These are phyloP conservation scores for Phytophthora citricola DNA, from an alignment of 352 stramenopile species.

Conservation along the genomic window DNA sequence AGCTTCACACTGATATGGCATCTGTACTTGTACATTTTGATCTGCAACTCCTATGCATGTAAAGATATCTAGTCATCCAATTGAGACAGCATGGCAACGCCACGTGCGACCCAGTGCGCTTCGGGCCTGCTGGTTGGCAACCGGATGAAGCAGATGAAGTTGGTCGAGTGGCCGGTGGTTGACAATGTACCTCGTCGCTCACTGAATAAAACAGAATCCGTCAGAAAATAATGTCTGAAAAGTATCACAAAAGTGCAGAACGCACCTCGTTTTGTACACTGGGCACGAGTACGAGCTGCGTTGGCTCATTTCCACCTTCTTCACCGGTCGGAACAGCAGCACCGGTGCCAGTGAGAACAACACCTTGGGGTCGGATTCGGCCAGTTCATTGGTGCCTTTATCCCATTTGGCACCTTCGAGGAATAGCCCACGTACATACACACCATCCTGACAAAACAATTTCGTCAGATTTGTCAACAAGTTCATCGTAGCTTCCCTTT, in stretches of 20 bases:
- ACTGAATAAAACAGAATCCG: conserved; percentile 35
- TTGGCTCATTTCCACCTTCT: conserved; percentile 80
- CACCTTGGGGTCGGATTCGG: conserved; percentile 89
- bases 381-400: conserved; percentile 69
- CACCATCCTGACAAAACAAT: conserved; percentile 66
- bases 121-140: conserved; percentile 82
- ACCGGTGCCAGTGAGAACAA: conserved; percentile 87
- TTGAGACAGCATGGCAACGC: conserved; percentile 94
- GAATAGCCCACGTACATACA: conserved; percentile 90
- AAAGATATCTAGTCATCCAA: conserved; percentile 74
- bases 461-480: conserved; percentile 1
- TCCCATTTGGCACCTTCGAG: conserved; percentile 91
- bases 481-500: neutral
- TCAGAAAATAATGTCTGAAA: conserved; percentile 9
- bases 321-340: conserved; percentile 84
- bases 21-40: neutral
- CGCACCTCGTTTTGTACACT: conserved; percentile 94
- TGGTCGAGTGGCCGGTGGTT: conserved; percentile 95
- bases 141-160: conserved; percentile 95
- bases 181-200: conserved; percentile 91
- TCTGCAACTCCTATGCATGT: neutral
- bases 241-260: neutral
- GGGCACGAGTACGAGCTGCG: conserved; percentile 88
- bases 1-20: neutral
- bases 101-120: conserved; percentile 93